Conservation (phyloP, 768 basidiomycete genomes). For the Xanthoconium purpureum region DNA sequence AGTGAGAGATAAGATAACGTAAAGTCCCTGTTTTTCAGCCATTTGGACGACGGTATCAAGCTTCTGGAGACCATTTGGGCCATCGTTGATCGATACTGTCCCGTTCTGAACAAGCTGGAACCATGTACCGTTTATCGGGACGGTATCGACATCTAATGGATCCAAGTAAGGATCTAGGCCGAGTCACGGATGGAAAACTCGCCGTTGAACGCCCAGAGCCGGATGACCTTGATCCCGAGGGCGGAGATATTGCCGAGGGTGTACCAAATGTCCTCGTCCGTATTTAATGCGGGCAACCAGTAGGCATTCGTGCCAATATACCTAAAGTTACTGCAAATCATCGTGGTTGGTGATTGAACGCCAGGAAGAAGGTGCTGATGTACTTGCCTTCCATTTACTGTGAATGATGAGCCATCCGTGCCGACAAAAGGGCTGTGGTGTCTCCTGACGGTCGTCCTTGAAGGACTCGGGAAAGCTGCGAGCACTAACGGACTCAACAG, state of each 20-base stretch:
- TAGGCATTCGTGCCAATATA: conserved; percentile 63
- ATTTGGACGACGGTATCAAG: conserved; percentile 55
- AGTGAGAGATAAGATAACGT: conserved; percentile 54
- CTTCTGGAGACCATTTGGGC: conserved; percentile 60
- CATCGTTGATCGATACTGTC: conserved; percentile 52
- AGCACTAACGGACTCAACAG: conserved; percentile 32
- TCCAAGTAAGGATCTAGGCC: conserved; percentile 6
- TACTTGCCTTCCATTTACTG: conserved; percentile 51
- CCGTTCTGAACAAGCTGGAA: conserved; percentile 61
- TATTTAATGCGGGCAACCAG: conserved; percentile 59
- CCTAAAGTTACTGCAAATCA: conserved; percentile 35
- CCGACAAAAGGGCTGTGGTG: conserved; percentile 42
- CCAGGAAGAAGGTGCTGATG: not conserved
- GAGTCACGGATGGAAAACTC: not conserved
- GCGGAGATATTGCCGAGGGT: conserved; percentile 58
- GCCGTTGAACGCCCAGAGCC: conserved; percentile 76
- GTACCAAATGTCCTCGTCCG: conserved; percentile 51
- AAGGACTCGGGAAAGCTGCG: conserved; percentile 29
- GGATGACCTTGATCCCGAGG: conserved; percentile 54
- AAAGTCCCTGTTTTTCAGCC: conserved; percentile 53
- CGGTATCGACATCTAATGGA: conserved; percentile 45
- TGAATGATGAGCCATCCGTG: conserved; percentile 43
- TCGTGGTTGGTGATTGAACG: conserved; percentile 20
- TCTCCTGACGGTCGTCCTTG: conserved; percentile 34
- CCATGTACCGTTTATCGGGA: conserved; percentile 59